Evolutionary conservation across 768 basidiomycete species (phyloP), one percentile per base, ranked within the genome.

Genomic region (Mycena vitilis): DNA sequence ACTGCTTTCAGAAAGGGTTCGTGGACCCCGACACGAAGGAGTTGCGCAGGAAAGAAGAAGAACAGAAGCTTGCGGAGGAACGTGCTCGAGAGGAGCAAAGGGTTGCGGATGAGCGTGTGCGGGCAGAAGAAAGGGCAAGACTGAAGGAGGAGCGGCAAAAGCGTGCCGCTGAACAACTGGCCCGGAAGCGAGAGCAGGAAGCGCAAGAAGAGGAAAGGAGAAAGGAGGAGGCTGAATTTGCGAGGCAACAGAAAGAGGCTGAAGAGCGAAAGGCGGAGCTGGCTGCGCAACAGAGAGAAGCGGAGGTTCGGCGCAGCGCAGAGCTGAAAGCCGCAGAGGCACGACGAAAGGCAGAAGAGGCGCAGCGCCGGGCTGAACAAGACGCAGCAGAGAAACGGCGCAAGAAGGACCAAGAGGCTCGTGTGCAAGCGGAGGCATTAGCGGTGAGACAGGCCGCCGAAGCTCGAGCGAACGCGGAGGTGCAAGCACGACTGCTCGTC

Each of bases 1-100:
- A 49, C 25, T 38, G 18, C 55, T 55, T 59, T 16, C 63, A 81
- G 80, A 80, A 78, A 77, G 81, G 80, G 25, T 80, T 81, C 68
- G 69, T 79, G 7, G 76, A 77, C 47, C 76, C 74, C 15, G 71
- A 73, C 20, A 68, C 76, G 23, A 78, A 76, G 60, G 73, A 76
- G 52, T 74, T 70, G 22, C 64, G 58, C 37, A 51, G 65, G 44
- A 62, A 64, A 22, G 75, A 75, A 58, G 73, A 69, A 38, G 76
- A 77, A 34, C 72, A 58, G 20, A 71, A 73, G 47, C 64, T 77
- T 25, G 74, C 75, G 40, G 78, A 77, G 40, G 77, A 80, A 62
- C 75, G 64, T 1, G 74, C 71, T 25, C 75, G 77, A 23, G 78
- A 78, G 37, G 52, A 75, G 44, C 70, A 65, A 34, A 72, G 68